Evolutionary conservation across 192 early-diverging fungal species (phyloP).

Genomic region (Coemansia javaensis): DNA sequence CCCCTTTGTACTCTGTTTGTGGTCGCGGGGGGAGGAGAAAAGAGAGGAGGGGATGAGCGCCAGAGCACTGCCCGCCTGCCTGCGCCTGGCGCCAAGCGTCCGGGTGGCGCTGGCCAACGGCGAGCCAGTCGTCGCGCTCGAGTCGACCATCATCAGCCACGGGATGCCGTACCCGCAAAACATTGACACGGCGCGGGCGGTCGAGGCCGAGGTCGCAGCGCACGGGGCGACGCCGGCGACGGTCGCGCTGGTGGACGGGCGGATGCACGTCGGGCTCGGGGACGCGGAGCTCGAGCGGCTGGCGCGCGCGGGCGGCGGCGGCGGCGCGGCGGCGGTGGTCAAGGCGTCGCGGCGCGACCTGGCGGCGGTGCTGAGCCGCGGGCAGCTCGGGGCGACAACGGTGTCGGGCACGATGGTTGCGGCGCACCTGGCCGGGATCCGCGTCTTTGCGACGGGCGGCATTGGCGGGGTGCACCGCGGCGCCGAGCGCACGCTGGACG

Average conservation of each 20-base stretch:
- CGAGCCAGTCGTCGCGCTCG: constrained; percentile 81
- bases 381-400: constrained; percentile 80
- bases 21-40: too few species aligned
- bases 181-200: constrained; percentile 72
- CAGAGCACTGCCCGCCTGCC: too few species aligned
- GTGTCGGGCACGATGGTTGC: constrained; percentile 89
- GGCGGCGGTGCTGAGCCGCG: constrained; percentile 67
- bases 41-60: too few species aligned
- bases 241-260: constrained; percentile 83
- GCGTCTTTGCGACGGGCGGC: constrained; percentile 92
- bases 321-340: constrained; percentile 48
- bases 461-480: constrained; percentile 95
- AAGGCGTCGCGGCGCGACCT: constrained; percentile 87
- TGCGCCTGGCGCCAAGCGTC: constrained; percentile 23
- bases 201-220: constrained; percentile 71
- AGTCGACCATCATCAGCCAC: constrained; percentile 95
- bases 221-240: constrained; percentile 81
- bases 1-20: too few species aligned
- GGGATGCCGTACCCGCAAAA: constrained; percentile 95
- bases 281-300: constrained; percentile 58
- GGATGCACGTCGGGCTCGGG: constrained; percentile 76
- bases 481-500: constrained; percentile 72
- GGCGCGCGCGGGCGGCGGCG: too few species aligned
- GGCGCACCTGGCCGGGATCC: constrained; percentile 80
- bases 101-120: constrained; percentile 55